Conservation (phyloP, 2,329 filamentous ascomycete species). For the Dactylellina parvicollis region DNA sequence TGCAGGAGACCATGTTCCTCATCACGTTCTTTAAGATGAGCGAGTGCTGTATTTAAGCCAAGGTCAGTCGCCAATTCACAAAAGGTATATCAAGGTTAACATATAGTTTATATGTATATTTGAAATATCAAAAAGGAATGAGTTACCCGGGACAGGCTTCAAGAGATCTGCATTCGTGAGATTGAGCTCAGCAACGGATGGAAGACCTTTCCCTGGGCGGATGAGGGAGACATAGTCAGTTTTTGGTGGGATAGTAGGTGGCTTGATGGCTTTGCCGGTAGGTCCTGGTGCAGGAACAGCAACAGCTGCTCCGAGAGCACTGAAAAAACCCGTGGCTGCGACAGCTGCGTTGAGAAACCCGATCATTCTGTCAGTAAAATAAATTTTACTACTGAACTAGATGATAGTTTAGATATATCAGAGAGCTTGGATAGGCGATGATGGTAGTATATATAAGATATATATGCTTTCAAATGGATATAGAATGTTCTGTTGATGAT, state of each 20-base stretch:
- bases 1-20: background rate
- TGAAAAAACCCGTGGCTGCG: no score
- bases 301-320: background rate
- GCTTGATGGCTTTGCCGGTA: no score
- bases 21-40: background rate
- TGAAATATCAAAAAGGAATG: background rate
- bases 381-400: no score
- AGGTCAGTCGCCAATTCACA: background rate
- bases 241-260: background rate
- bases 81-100: background rate
- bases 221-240: slow-evolving; percentile 6
- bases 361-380: no score
- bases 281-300: slow-evolving; percentile 12
- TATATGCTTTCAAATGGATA: no score
- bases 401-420: no score
- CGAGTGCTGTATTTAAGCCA: background rate
- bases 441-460: no score
- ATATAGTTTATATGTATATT: background rate
- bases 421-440: no score
- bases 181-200: slow-evolving; percentile 3
- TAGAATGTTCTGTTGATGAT: no score
- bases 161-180: slow-evolving; percentile 25
- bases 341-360: no score
- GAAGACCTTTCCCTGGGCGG: slow-evolving; percentile 8
- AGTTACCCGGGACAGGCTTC: slow-evolving; percentile 15